Base-by-base conservation (phyloP, 2,329 filamentous ascomycete species). In the Cadophora sp. region DNA sequence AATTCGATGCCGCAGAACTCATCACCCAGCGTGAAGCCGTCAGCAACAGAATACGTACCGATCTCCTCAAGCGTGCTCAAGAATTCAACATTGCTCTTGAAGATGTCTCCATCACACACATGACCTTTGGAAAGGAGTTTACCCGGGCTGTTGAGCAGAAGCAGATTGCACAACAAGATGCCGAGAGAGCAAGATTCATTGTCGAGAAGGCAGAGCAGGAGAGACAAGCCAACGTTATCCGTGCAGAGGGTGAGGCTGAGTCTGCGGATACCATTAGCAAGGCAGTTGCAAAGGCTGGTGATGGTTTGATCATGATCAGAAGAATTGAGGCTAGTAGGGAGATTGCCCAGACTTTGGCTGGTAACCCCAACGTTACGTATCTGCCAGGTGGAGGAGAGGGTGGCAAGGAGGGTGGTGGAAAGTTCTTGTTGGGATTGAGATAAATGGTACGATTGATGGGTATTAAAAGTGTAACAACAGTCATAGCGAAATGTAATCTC, bases 61-160 rank as follows among this genome's bases (percentile, higher is more conserved):
- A 99, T 80, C 89, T 99, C 59, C 90, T 96, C 78, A 94, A 91
- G 83, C 94, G 96, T 76, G 96, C 96, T 58, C 84, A 90, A 77
- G 96, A 99, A 81, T 99, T 99, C 89, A 97, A 99, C 86, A 99
- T 99, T 78, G 93, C 94, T 33, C 92, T 99, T 63, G 96, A 99
- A 83, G 96, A 99, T 78, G 96, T 99, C 68, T 97, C 93, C 78
- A 99, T 99, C 81, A 99, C 96, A 69, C 96, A 99, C 87, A 99
- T 99, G 96, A 99, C 96, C 62, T 99, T 99, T 79, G 96, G 96
- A 75, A 95, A 95, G 81, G 96, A 99, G 82, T 99, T 99, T 86
- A 99, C 96, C 69, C 92, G 93, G 81, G 96, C 96, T 72, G 96
- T 99, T 76, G 96, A 99, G 84, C 96, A 99, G 88, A 99, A 99